These are phyloP conservation scores for Erigeron canadensis DNA, from an alignment of 129 eudicot species.

Conservation along the genomic window DNA sequence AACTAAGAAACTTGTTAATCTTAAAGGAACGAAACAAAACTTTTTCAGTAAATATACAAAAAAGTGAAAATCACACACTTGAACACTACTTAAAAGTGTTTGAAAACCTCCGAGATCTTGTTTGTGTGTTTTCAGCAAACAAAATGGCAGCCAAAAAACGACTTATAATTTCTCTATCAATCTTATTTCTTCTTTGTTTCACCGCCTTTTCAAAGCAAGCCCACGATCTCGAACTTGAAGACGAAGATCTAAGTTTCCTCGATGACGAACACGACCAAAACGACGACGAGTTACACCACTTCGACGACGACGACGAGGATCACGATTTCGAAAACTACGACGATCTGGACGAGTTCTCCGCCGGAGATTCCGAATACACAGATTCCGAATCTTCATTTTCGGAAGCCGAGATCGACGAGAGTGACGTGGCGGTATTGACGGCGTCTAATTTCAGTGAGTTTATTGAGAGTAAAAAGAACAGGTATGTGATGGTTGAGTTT, in stretches of 20 bases:
- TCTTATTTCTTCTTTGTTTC: conserved; percentile 33
- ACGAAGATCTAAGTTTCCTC: conserved; percentile 64
- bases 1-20: too few relatives aligned
- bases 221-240: conserved; percentile 28
- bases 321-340: conserved; percentile 49
- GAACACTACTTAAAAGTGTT: neutral
- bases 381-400: conserved; percentile 21
- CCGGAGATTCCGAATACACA: conserved; percentile 18
- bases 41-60: too few relatives aligned
- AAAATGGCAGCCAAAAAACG: conserved; percentile 44
- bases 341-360: conserved; percentile 34
- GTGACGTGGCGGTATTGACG: conserved; percentile 60
- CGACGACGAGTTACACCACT: conserved; percentile 24
- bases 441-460: conserved; percentile 55
- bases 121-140: conserved; percentile 27
- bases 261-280: conserved; percentile 39
- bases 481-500: conserved; percentile 80
- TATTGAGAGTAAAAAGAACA: conserved; percentile 34
- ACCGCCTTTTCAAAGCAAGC: conserved; percentile 26
- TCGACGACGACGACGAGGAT: conserved; percentile 15
- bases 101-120: conserved; percentile 20
- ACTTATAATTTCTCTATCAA: conserved; percentile 37
- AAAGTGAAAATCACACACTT: too few relatives aligned
- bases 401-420: conserved; percentile 56
- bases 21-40: too few relatives aligned